A percentile compares a stretch with the other conserved stretches of the same genome.
Conservation (phyloP, 1,284 basidiomycete genomes). For the Trametes polyzona region DNA sequence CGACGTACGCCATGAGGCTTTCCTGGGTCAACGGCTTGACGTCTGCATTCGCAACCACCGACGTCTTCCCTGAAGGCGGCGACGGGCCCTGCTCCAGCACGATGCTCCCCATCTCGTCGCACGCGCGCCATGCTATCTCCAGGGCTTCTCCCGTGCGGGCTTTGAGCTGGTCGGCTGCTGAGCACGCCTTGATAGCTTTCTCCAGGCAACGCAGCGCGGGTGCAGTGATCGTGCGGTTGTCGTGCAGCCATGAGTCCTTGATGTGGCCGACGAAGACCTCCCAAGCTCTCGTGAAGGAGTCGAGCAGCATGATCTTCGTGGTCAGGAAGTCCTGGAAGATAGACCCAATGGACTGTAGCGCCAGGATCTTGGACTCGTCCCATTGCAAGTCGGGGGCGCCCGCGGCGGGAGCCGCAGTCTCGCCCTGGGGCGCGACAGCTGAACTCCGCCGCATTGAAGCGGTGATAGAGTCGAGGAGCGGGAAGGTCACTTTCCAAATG, state of each 20-base stretch:
- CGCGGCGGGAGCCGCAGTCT: constrained; percentile 21
- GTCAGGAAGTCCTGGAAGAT: constrained; percentile 83
- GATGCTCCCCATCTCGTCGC: constrained; percentile 67
- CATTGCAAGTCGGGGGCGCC: constrained; percentile 50
- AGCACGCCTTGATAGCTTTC: constrained; percentile 67
- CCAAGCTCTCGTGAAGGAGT: constrained; percentile 75
- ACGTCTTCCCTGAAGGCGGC: constrained; percentile 9
- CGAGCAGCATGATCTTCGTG: constrained; percentile 72
- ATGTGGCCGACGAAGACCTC: constrained; percentile 72
- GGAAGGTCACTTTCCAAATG: constrained; percentile 89
- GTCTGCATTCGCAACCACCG: constrained; percentile 11
- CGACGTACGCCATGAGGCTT: constrained; percentile 80
- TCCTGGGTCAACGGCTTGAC: constrained; percentile 80
- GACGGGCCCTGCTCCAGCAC: constrained; percentile 23
- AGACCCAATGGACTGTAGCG: constrained; percentile 82
- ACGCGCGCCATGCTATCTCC: constrained; percentile 72
- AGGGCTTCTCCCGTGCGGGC: constrained; percentile 53
- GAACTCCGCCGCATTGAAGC: constrained; percentile 50
- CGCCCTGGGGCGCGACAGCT: constrained; percentile 9
- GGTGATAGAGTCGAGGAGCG: constrained; percentile 79
- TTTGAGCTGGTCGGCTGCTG: constrained; percentile 44
- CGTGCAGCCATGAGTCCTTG: constrained; percentile 68
- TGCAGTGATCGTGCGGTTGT: constrained; percentile 72
- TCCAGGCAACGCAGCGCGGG: constrained; percentile 84
- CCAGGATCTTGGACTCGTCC: constrained; percentile 90